Evolutionary conservation across 768 basidiomycete species (phyloP).

Genomic region (Bullera alba): DNA sequence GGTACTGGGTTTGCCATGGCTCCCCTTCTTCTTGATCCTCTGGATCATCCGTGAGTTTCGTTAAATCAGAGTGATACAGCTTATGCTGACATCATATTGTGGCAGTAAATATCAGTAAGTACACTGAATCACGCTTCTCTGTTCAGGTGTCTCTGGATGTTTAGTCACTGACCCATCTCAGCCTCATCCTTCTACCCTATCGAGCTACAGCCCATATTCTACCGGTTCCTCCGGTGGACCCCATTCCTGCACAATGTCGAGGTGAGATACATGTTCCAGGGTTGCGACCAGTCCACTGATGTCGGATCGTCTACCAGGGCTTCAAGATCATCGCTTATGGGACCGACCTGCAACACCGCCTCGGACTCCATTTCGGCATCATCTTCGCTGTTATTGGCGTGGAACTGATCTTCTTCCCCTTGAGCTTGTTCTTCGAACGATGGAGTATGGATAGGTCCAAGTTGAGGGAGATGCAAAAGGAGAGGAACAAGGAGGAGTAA

Average conservation of each 20-base stretch:
- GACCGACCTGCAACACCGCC: conserved; percentile 20
- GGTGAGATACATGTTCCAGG: not conserved
- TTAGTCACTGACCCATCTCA: not conserved
- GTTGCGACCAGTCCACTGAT: not conserved
- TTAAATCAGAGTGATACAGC: not conserved
- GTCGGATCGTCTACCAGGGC: conserved; percentile 13
- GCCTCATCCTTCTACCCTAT: conserved; percentile 44
- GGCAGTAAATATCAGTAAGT: conserved; percentile 39
- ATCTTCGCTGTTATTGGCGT: conserved; percentile 39
- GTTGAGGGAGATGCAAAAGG: conserved; percentile 3
- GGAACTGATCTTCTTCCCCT: conserved; percentile 22
- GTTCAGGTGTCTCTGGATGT: not conserved
- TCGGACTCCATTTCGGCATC: conserved; percentile 42
- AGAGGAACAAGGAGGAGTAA: not conserved
- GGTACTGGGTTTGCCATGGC: conserved; percentile 15
- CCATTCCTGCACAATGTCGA: conserved; percentile 30
- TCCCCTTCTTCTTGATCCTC: conserved; percentile 41
- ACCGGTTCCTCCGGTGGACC: conserved; percentile 35
- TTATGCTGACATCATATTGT: not conserved
- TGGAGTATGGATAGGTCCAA: conserved; percentile 21
- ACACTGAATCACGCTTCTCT: not conserved
- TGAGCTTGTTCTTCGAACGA: conserved; percentile 31
- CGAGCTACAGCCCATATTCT: conserved; percentile 36
- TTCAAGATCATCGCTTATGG: conserved; percentile 45
- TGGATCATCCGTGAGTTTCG: conserved; percentile 41